A percentile compares a stretch with the other conserved stretches of the same genome.
phyloP scores from a whole-genome alignment of 148 eudicot species.

The Spergularia bocconei region DNA sequence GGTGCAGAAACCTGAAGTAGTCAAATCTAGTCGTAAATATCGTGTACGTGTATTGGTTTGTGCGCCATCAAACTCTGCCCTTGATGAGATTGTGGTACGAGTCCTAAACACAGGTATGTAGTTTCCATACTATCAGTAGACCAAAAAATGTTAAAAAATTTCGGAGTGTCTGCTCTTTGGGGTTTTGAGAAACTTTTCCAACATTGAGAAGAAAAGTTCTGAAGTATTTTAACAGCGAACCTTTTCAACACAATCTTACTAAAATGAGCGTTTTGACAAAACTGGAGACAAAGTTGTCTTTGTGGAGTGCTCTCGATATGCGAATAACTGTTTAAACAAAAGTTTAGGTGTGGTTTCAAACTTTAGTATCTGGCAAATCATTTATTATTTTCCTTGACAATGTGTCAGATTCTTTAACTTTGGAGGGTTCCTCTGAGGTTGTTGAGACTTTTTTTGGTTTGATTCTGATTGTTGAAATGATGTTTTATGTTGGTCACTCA shows the following conservation, averaged over 20 bases:
- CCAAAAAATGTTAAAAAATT: background rate
- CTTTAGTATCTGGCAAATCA: background rate
- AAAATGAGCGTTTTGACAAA: background rate
- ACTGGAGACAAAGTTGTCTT: background rate
- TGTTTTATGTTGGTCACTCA: background rate
- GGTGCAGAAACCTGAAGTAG: conserved; percentile 91
- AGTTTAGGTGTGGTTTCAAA: background rate
- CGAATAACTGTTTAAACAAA: background rate
- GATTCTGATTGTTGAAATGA: conserved; percentile 6
- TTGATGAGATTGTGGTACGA: conserved; percentile 93
- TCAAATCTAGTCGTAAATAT: conserved; percentile 78
- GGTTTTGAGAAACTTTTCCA: background rate
- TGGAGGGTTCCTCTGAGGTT: background rate
- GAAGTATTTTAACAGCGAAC: no score
- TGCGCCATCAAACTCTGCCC: conserved; percentile 99
- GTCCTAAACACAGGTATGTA: conserved; percentile 65
- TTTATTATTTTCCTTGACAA: background rate
- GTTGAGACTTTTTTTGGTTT: background rate
- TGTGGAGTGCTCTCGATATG: background rate
- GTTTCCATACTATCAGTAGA: background rate
- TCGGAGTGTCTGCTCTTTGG: background rate
- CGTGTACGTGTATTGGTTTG: conserved; percentile 96
- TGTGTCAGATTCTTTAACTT: background rate
- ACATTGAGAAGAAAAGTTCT: background rate
- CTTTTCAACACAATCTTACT: no score